A percentile compares a stretch with the other conserved stretches of the same genome.
phyloP scores from a whole-genome alignment of 1,284 basidiomycete genomes.

The Caloboletus firmus region DNA sequence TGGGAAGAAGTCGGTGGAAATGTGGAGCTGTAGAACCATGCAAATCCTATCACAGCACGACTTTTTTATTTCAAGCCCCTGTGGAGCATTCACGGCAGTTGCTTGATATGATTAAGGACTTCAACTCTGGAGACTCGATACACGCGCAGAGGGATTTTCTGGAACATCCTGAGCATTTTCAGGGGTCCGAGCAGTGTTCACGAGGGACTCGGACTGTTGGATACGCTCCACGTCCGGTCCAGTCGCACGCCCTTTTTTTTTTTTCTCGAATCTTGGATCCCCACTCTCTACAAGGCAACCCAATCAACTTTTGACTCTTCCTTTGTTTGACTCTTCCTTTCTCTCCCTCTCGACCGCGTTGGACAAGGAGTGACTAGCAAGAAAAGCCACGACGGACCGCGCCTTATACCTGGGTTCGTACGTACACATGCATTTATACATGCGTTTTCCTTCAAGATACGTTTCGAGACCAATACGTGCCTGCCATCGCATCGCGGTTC shows the following conservation, averaged over 20 bases:
- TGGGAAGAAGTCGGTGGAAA: no score
- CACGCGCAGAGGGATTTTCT: no score
- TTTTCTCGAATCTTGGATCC: neutral
- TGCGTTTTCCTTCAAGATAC: neutral
- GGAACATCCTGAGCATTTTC: neutral
- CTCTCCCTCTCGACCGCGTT: neutral
- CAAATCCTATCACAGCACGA: neutral
- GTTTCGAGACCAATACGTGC: neutral
- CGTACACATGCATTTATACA: neutral
- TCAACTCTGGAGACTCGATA: neutral
- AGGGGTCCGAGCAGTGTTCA: no score
- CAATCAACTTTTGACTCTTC: neutral
- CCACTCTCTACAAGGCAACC: conserved; percentile 5
- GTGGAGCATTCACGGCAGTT: neutral
- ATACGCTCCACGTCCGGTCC: neutral
- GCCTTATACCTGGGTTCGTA: neutral
- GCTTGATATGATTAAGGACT: neutral
- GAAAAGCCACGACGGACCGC: no score
- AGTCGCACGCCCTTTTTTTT: neutral
- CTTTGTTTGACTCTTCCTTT: neutral
- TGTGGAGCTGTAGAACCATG: neutral
- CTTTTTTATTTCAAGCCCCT: neutral
- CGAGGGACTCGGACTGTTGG: no score
- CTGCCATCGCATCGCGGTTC: neutral
- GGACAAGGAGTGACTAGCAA: neutral